phyloP scores from a whole-genome alignment of 176 grass and related monocot species.

The Oropetium thomaeum region DNA sequence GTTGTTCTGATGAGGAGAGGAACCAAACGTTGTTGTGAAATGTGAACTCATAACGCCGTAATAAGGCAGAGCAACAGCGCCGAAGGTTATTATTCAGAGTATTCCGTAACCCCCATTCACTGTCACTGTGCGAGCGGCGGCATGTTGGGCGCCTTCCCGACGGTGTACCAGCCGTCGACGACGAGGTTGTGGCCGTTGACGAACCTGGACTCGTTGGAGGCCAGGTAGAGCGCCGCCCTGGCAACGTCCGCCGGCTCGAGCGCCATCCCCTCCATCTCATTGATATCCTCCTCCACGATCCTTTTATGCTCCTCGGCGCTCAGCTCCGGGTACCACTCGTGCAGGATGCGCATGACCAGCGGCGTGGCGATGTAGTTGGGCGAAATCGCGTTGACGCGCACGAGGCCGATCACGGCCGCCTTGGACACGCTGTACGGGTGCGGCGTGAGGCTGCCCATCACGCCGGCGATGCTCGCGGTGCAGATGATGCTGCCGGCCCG shows the following conservation, averaged over 20 bases:
- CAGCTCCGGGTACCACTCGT: not conserved
- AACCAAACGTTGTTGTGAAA: no score
- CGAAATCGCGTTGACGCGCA: constrained; percentile 34
- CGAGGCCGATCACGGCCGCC: not conserved
- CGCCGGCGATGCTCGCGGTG: constrained; percentile 45
- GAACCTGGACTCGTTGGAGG: constrained; percentile 68
- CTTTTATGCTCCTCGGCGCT: not conserved
- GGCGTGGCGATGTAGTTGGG: constrained; percentile 29
- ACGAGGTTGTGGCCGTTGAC: constrained; percentile 69
- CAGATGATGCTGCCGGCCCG: constrained; percentile 56
- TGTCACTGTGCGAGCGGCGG: not conserved
- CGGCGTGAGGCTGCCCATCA: not conserved
- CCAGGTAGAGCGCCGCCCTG: constrained; percentile 34
- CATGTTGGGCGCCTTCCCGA: constrained; percentile 24
- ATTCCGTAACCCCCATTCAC: no score
- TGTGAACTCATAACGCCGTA: no score
- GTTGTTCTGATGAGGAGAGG: no score
- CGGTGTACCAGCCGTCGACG: constrained; percentile 57
- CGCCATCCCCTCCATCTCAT: constrained; percentile 1
- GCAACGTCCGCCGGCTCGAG: constrained; percentile 1
- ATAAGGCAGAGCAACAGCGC: no score
- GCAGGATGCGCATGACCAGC: not conserved
- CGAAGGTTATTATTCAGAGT: no score
- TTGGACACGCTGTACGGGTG: constrained; percentile 31
- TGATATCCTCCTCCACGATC: not conserved